Percentiles rank a stretch among this genome's conserved stretches.
phyloP scores from a whole-genome alignment of 2,329 filamentous ascomycete species.

The Lecanicillium sp. region DNA sequence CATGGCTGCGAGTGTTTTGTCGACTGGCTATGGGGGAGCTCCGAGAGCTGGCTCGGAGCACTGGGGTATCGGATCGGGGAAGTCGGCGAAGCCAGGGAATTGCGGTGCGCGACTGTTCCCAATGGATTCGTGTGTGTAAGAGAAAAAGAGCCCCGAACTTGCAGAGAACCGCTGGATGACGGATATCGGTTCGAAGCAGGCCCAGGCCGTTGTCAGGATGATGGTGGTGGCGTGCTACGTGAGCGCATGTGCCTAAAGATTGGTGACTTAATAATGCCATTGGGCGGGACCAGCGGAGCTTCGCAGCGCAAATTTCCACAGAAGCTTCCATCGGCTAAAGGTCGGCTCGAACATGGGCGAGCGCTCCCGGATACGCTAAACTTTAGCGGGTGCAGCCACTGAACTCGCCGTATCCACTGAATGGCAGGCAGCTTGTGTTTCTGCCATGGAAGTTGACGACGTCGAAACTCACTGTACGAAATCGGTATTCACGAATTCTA shows the following conservation, averaged over 20 bases:
- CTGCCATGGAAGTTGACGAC: no score
- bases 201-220: constrained; percentile 4
- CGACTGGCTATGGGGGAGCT: constrained; percentile 6
- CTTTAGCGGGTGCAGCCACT: no score
- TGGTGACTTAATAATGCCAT: constrained; percentile 27
- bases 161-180: background rate
- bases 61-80: background rate
- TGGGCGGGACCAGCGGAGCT: constrained; percentile 15
- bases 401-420: no score
- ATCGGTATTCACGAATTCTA: no score
- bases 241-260: constrained; percentile 12
- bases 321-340: constrained; percentile 26
- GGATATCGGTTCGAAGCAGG: background rate
- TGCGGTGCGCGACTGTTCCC: background rate
- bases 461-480: no score
- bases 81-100: background rate
- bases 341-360: background rate
- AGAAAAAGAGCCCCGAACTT: background rate
- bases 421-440: no score
- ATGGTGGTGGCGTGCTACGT: constrained; percentile 11
- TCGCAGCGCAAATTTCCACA: constrained; percentile 22
- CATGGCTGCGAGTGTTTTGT: constrained; percentile 25
- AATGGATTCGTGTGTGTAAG: background rate
- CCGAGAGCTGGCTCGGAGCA: constrained; percentile 14
- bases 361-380: no score